phyloP scores from a whole-genome alignment of 495 filamentous ascomycete species.

The Bacidia gigantensis region DNA sequence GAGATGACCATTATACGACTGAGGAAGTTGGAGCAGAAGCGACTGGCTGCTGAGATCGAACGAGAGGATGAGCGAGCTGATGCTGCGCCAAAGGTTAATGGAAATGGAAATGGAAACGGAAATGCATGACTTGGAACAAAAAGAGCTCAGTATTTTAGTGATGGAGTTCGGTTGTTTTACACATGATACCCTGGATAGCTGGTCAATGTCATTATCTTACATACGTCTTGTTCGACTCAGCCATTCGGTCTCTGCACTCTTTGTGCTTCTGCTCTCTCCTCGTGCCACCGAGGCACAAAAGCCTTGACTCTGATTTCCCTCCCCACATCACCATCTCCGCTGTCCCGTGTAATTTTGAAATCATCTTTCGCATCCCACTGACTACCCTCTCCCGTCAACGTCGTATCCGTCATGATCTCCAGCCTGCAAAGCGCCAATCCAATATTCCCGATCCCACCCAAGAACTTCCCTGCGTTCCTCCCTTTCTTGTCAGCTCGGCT shows the following conservation, averaged over 20 bases:
- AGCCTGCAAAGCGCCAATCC: constrained; percentile 79
- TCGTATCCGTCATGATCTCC: constrained; percentile 74
- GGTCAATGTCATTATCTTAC: background rate
- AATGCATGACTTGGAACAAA: too few species aligned
- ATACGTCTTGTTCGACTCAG: background rate
- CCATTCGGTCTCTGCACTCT: constrained; percentile 19
- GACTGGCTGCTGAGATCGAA: constrained; percentile 41
- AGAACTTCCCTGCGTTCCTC: constrained; percentile 62
- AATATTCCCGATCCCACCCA: constrained; percentile 65
- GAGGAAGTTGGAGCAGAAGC: constrained; percentile 45
- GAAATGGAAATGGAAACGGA: background rate
- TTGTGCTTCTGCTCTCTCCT: constrained; percentile 20
- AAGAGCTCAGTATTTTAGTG: background rate
- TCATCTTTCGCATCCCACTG: constrained; percentile 38
- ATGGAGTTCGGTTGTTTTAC: constrained; percentile 4
- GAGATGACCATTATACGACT: constrained; percentile 48
- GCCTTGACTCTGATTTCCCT: constrained; percentile 59
- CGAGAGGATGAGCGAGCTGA: constrained; percentile 37
- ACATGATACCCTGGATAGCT: constrained; percentile 10
- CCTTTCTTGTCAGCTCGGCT: constrained; percentile 38
- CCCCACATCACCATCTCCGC: constrained; percentile 34
- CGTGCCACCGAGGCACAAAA: constrained; percentile 71
- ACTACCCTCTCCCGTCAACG: constrained; percentile 46
- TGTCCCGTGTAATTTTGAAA: constrained; percentile 39
- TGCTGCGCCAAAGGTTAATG: constrained; percentile 23